Base-by-base conservation (phyloP, 345 rosid genomes). In the Cardamine chenopodiifolia region DNA sequence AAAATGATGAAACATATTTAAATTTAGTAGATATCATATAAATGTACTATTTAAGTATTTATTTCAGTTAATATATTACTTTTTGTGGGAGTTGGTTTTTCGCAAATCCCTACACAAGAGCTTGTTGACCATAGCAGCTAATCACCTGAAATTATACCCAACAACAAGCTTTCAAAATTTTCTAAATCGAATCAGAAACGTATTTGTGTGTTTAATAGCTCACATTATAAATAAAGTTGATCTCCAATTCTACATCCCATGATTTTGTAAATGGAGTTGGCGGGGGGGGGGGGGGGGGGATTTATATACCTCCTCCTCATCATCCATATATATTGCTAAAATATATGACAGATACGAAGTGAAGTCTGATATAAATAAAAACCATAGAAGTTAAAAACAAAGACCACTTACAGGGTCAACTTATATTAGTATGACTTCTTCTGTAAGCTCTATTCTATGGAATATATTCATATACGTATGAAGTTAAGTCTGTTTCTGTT, bases 341-440 rank as follows among this genome's bases (percentile, higher is more conserved):
- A 28, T 26, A 15, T 64, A 45, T 26, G 39, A 40, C 7, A 15
- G 4, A 40, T 40, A 40, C 32, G 18, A 20, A 60, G 7, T 59
- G 44, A 59, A 28, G n/a, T 59, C 47, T 3, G 8, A 60, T 20
- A n/a, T n/a, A n/a, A n/a, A 37, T 37, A 22, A 40, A 56, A 39
- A 61, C 26, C 13, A 20, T 59, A 60, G 26, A 35, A 11, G 3
- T 13, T 35, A 19, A 18, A 11, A 6, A 12, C 19, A 25, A 54
- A 54, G 59, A 54, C 59, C 61, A 55, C 7, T 20, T 50, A 57
- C 40, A 57, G 1, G 56, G 56, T 47, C 69, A 47, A 65, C 28
- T 26, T 45, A 28, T 28, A 65, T 18, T 6, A 47, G 20, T 1
- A 4, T 1, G 61, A 29, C 25, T 57, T 57, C 4, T 17, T 57